phyloP scores from a whole-genome alignment of 164 flowering plant species.

The Nymphaea thermarum region DNA sequence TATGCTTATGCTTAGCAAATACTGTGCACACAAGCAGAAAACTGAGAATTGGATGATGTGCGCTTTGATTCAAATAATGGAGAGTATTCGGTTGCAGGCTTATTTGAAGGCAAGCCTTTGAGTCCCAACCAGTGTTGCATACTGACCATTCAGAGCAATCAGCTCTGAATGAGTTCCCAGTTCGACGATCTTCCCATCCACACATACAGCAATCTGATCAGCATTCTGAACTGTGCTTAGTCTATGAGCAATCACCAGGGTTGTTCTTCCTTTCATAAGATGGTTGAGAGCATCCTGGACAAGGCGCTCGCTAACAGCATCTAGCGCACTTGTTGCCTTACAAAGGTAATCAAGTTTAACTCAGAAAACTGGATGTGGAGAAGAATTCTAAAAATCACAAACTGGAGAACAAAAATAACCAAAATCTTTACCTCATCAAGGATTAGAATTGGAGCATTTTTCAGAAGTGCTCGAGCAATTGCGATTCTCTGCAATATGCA shows the following conservation, averaged over 20 bases:
- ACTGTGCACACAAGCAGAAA: no score
- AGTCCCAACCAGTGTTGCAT: conserved; percentile 77
- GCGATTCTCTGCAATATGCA: conserved; percentile 72
- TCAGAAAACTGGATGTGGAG: background rate
- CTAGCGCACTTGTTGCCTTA: conserved; percentile 95
- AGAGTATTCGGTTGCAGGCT: conserved; percentile 4
- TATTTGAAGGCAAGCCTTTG: conserved; percentile 94
- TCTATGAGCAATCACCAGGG: conserved; percentile 91
- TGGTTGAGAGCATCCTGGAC: conserved; percentile 81
- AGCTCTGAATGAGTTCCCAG: conserved; percentile 80
- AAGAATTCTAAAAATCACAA: background rate
- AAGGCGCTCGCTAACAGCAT: conserved; percentile 78
- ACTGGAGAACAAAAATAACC: no score
- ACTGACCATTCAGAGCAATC: conserved; percentile 58
- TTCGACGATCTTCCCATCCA: conserved; percentile 70
- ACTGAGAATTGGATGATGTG: no score
- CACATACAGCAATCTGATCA: conserved; percentile 79
- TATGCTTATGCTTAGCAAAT: no score
- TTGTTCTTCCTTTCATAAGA: conserved; percentile 86
- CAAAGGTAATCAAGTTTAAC: background rate
- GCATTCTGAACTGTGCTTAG: conserved; percentile 98
- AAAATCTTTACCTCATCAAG: conserved; percentile 68
- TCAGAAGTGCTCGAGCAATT: conserved; percentile 88
- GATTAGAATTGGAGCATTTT: conserved; percentile 83
- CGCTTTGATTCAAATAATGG: no score